These are phyloP conservation scores for Pseudogymnoascus sp. DNA, from an alignment of 2,329 filamentous ascomycete species.

Conservation along the genomic window DNA sequence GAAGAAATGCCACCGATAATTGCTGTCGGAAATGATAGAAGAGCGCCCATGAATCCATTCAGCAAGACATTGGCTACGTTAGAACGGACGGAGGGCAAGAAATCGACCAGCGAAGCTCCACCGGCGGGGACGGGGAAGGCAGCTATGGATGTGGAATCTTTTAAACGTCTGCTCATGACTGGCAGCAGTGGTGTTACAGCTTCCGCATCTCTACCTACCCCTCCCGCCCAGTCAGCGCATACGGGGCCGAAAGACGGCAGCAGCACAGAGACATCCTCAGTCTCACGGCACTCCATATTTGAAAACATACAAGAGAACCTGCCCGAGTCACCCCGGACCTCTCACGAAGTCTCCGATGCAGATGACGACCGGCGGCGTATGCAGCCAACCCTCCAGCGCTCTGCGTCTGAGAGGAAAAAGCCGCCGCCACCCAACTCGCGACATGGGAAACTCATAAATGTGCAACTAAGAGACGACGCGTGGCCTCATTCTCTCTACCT, in stretches of 20 bases:
- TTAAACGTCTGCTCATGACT: constrained; percentile 68
- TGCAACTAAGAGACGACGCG: constrained; percentile 36
- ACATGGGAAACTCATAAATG: constrained; percentile 67
- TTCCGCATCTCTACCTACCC: constrained; percentile 21
- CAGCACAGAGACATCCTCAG: constrained; percentile 51
- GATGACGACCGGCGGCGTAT: constrained; percentile 41
- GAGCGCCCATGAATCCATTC: constrained; percentile 46
- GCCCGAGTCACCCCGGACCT: constrained; percentile 47
- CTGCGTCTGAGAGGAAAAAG: constrained; percentile 49
- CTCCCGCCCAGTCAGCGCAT: constrained; percentile 23
- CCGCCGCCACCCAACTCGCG: constrained; percentile 71
- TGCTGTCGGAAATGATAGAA: background rate
- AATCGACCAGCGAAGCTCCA: background rate
- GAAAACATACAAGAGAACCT: constrained; percentile 40
- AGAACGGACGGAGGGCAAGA: constrained; percentile 31
- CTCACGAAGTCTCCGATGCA: constrained; percentile 51
- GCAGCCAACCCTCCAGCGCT: constrained; percentile 18
- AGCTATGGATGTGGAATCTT: constrained; percentile 69
- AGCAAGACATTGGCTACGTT: constrained; percentile 48
- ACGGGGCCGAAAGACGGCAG: constrained; percentile 39
- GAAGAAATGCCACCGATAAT: constrained; percentile 17
- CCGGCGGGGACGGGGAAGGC: constrained; percentile 28
- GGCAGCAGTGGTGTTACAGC: constrained; percentile 46
- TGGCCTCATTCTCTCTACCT: background rate
- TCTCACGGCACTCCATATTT: constrained; percentile 52